A percentile compares a stretch with the other conserved stretches of the same genome.
phyloP scores from a whole-genome alignment of 2,329 filamentous ascomycete species.

The Aureobasidium sp. region DNA sequence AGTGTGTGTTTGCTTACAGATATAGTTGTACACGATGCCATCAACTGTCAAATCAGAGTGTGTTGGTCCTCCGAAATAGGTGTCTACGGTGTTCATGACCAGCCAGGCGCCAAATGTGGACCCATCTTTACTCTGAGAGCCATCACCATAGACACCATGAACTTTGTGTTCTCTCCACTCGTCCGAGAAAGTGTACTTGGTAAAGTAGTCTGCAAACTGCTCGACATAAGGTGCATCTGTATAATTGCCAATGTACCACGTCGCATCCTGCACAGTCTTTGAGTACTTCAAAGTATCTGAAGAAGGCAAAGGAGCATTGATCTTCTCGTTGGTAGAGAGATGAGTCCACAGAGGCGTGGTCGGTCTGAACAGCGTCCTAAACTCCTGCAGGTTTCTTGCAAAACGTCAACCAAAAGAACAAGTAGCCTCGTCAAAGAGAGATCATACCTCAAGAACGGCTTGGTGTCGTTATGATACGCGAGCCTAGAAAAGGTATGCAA shows the following conservation, averaged over 20 bases:
- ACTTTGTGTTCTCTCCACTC: slow-evolving; percentile 52
- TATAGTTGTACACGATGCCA: slow-evolving; percentile 60
- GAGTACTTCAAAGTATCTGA: slow-evolving; percentile 32
- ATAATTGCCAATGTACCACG: slow-evolving; percentile 53
- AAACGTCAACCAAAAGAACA: not conserved
- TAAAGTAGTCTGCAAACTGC: slow-evolving; percentile 55
- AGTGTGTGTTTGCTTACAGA: slow-evolving; percentile 29
- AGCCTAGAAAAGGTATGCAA: slow-evolving; percentile 56
- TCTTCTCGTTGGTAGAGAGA: slow-evolving; percentile 50
- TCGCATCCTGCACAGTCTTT: slow-evolving; percentile 54
- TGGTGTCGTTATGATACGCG: slow-evolving; percentile 52
- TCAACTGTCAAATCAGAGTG: slow-evolving; percentile 59
- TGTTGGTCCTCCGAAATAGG: slow-evolving; percentile 55
- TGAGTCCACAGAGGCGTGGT: slow-evolving; percentile 57
- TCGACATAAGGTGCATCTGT: slow-evolving; percentile 48
- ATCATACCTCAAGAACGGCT: slow-evolving; percentile 49
- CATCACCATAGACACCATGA: slow-evolving; percentile 50
- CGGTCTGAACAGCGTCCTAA: slow-evolving; percentile 55
- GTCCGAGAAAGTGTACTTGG: slow-evolving; percentile 58
- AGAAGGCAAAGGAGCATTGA: slow-evolving; percentile 48
- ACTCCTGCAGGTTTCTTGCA: slow-evolving; percentile 43
- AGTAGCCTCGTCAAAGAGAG: not conserved
- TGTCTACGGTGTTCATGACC: slow-evolving; percentile 58
- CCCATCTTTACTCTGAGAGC: slow-evolving; percentile 43
- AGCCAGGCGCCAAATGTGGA: slow-evolving; percentile 55